phyloP scores from a whole-genome alignment of 176 grass and related monocot genomes.

The Oryza longistaminata region DNA sequence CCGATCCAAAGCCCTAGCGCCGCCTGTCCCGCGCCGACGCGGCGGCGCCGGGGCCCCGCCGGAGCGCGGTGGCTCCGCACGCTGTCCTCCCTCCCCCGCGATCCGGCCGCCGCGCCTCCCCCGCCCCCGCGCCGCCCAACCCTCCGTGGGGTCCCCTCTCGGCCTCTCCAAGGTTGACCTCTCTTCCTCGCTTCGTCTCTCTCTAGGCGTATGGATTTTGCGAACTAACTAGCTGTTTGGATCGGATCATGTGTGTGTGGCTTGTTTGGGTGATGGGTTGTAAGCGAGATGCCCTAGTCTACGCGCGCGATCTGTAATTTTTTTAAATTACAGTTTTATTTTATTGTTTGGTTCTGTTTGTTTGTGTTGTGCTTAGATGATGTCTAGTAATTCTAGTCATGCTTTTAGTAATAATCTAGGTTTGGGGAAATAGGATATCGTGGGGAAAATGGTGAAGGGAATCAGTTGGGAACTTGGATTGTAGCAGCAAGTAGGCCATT shows the following conservation, averaged over 20 bases:
- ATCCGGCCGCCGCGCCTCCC: conserved; percentile 13
- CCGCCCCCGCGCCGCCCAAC: conserved; percentile 17
- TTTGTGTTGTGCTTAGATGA: neutral
- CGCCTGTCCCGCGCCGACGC: conserved; percentile 25
- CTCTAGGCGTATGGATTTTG: neutral
- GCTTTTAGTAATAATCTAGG: neutral
- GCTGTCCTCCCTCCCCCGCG: conserved; percentile 35
- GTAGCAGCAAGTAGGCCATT: too few relatives aligned
- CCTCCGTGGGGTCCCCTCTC: conserved; percentile 19
- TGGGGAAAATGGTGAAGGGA: neutral
- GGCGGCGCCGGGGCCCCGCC: neutral
- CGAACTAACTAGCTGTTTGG: neutral
- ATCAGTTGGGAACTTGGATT: neutral
- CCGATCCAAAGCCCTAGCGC: conserved; percentile 51
- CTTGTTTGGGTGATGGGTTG: neutral
- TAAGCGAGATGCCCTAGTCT: neutral
- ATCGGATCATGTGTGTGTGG: neutral
- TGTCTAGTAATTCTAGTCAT: neutral
- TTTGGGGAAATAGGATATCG: neutral
- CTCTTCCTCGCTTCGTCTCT: neutral
- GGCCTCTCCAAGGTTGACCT: conserved; percentile 46
- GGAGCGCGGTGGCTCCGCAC: neutral
- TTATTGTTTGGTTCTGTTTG: neutral
- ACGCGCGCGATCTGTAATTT: neutral
- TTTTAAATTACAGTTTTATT: neutral